These are phyloP conservation scores for Alternaria alternata DNA, from an alignment of 2,329 filamentous ascomycete species.

Conservation along the genomic window DNA sequence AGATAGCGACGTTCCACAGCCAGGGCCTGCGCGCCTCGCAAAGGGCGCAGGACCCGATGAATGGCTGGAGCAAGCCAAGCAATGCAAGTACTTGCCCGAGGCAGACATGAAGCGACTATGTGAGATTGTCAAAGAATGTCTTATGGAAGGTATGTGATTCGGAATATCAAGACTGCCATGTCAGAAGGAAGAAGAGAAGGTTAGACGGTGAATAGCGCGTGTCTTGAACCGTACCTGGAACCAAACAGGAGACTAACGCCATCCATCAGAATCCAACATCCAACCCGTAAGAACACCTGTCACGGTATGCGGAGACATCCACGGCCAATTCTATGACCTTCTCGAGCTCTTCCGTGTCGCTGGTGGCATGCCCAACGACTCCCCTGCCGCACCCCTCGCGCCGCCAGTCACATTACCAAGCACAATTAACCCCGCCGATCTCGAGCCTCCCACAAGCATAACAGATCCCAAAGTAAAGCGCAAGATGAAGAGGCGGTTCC, in stretches of 20 bases:
- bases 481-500: slow-evolving; percentile 73
- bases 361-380: slow-evolving; percentile 91
- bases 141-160: slow-evolving; percentile 84
- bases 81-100: slow-evolving; percentile 96
- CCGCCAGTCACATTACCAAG: slow-evolving; percentile 69
- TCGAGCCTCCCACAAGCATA: slow-evolving; percentile 89
- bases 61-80: slow-evolving; percentile 95
- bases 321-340: slow-evolving; percentile 98
- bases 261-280: slow-evolving; percentile 85
- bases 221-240: background rate
- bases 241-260: background rate
- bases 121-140: slow-evolving; percentile 97
- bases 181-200: background rate
- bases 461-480: slow-evolving; percentile 86
- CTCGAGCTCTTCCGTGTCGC: slow-evolving; percentile 96
- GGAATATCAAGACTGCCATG: rapidly evolving
- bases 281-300: slow-evolving; percentile 97
- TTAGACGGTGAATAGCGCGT: background rate
- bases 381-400: slow-evolving; percentile 65
- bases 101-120: slow-evolving; percentile 98
- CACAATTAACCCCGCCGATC: slow-evolving; percentile 86
- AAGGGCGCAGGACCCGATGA: slow-evolving; percentile 89
- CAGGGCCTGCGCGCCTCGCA: slow-evolving; percentile 85
- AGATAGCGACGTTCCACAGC: slow-evolving; percentile 77
- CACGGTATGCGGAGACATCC: slow-evolving; percentile 96